phyloP scores from a whole-genome alignment of 2,329 filamentous ascomycete species.

The Colletotrichum siamense region DNA sequence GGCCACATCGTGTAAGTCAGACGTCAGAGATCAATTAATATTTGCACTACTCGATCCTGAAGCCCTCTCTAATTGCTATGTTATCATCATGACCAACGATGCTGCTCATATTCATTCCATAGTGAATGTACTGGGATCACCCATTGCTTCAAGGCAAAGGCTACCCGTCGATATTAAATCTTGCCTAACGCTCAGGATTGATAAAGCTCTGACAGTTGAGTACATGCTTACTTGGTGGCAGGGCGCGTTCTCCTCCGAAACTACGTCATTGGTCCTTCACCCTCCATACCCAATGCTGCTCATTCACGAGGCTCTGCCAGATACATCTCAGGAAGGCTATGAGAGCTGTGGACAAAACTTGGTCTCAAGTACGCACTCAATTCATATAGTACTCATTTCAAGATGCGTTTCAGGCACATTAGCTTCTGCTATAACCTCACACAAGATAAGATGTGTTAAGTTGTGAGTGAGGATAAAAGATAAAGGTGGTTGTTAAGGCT shows the following conservation, averaged over 20 bases:
- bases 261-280: neutral
- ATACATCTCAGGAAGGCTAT: neutral
- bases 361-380: neutral
- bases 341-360: neutral
- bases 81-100: neutral
- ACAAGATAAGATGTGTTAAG: neutral
- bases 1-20: neutral
- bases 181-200: neutral
- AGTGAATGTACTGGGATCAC: neutral
- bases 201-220: neutral
- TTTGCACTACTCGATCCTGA: neutral
- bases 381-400: neutral
- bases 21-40: neutral
- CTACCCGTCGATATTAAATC: neutral
- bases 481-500: neutral
- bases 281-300: neutral
- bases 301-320: neutral
- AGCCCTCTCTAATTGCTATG: neutral
- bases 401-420: neutral
- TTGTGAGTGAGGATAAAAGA: neutral
- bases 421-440: neutral
- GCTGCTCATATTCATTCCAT: neutral
- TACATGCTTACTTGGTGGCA: neutral
- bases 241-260: neutral
- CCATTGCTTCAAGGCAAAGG: neutral